A percentile compares a stretch with the other conserved stretches of the same genome.
Conservation (phyloP, 768 basidiomycete genomes). For the Leccinum uliginosum region DNA sequence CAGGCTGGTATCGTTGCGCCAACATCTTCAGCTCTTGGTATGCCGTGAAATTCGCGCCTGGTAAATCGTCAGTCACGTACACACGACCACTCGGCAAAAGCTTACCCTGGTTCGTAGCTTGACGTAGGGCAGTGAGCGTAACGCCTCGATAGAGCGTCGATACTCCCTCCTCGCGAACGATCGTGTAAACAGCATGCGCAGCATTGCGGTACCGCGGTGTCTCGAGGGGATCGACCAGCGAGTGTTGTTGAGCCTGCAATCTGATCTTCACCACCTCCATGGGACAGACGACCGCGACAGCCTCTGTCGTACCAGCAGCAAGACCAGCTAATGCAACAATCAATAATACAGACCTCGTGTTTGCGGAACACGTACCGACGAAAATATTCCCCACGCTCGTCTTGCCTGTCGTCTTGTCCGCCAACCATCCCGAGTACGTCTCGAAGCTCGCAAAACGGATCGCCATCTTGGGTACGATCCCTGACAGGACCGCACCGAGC, state of each 20-base stretch:
- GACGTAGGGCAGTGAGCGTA: conserved; percentile 85
- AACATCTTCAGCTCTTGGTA: conserved; percentile 95
- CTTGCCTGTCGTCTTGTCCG: conserved; percentile 72
- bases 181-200: conserved; percentile 92
- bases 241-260: conserved; percentile 95
- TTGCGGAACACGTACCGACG: conserved; percentile 52
- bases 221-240: conserved; percentile 92
- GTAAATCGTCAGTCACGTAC: background rate
- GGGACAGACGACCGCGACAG: conserved; percentile 89
- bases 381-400: conserved; percentile 80
- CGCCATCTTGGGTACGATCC: conserved; percentile 99
- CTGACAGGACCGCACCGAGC: conserved; percentile 91
- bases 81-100: conserved; percentile 3
- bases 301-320: conserved; percentile 94
- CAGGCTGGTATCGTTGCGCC: conserved; percentile 74
- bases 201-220: conserved; percentile 93
- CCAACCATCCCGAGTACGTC: conserved; percentile 81
- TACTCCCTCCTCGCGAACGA: conserved; percentile 88
- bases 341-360: background rate
- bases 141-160: conserved; percentile 89
- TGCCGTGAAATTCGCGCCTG: conserved; percentile 95
- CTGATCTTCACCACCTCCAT: conserved; percentile 99
- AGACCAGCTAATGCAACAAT: conserved; percentile 69
- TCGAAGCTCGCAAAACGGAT: conserved; percentile 99
- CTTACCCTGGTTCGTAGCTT: conserved; percentile 95